Percentiles rank a stretch among this genome's conserved stretches.
Evolutionary conservation across 1,139 yeast species (phyloP).

Genomic region (Candida tetrigidarum): DNA sequence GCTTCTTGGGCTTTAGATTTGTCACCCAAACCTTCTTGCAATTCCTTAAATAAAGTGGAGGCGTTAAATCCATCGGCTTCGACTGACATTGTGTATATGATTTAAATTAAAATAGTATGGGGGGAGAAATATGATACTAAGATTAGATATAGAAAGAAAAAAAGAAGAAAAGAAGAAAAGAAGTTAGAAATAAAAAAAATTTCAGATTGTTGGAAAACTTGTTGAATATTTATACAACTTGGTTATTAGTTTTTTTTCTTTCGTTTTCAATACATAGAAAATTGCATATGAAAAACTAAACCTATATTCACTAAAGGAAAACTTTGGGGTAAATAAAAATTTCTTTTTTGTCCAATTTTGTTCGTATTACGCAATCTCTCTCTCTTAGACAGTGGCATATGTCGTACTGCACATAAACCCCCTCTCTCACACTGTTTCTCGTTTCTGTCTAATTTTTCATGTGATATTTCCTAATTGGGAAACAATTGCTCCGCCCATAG

Average conservation of each 20-base stretch:
- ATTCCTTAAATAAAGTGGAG: conserved; percentile 47
- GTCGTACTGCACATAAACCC: not conserved
- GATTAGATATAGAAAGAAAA: not conserved
- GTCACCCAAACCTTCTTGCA: conserved; percentile 46
- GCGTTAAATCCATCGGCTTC: conserved; percentile 55
- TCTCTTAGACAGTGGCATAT: too few species aligned
- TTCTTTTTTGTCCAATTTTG: not conserved
- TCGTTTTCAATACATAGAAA: too few species aligned
- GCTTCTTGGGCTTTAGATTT: conserved; percentile 45
- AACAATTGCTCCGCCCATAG: not conserved
- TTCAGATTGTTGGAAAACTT: not conserved
- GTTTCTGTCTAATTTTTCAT: conserved; percentile 1
- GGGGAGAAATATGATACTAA: not conserved
- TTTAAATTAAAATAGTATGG: not conserved
- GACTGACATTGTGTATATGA: conserved; percentile 34
- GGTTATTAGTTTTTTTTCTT: not conserved
- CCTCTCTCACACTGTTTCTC: too few species aligned
- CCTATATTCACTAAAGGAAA: not conserved
- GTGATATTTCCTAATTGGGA: conserved; percentile 8
- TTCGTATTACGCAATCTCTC: not conserved
- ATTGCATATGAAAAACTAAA: not conserved
- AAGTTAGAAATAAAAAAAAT: conserved; percentile 1
- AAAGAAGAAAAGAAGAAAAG: conserved; percentile 6
- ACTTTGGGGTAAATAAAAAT: conserved; percentile 2
- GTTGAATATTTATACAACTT: not conserved